Percentiles rank a stretch among this genome's conserved stretches.
Conservation (phyloP, 208 protist species). For the Trichomonas vaginalis region DNA sequence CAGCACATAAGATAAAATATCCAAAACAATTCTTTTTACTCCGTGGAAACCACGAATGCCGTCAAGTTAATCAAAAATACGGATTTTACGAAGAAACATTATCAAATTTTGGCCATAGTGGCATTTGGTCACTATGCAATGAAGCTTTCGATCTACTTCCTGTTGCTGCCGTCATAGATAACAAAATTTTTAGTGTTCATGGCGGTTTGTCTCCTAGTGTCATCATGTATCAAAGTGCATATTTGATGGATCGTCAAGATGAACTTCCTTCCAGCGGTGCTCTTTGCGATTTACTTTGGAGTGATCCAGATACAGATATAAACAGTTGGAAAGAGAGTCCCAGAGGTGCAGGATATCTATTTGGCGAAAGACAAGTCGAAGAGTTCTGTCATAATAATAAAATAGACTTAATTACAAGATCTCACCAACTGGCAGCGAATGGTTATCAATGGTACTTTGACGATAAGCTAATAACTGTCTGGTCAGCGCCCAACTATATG, state of each 20-base stretch:
- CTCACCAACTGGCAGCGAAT: constrained; percentile 49
- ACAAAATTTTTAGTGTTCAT: neutral
- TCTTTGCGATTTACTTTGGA: constrained; percentile 8
- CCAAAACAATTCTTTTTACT: constrained; percentile 33
- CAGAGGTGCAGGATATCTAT: constrained; percentile 95
- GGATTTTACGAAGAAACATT: constrained; percentile 43
- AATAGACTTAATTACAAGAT: constrained; percentile 63
- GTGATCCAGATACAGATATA: constrained; percentile 35
- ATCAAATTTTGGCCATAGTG: constrained; percentile 58
- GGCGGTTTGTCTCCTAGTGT: neutral
- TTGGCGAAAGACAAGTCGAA: constrained; percentile 81
- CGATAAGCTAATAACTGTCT: neutral
- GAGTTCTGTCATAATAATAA: constrained; percentile 73
- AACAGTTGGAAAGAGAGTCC: constrained; percentile 62
- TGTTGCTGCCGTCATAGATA: constrained; percentile 6
- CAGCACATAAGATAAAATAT: constrained; percentile 26
- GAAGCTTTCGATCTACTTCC: constrained; percentile 7
- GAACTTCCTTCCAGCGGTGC: neutral
- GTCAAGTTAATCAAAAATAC: constrained; percentile 29
- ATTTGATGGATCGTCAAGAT: neutral
- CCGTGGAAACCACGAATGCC: constrained; percentile 39
- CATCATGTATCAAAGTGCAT: neutral
- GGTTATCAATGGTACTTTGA: constrained; percentile 51
- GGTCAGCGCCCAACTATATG: constrained; percentile 48
- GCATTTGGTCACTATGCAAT: neutral